These are phyloP conservation scores for Teratosphaeria zuluensis DNA, from an alignment of 2,329 filamentous ascomycete genomes.

Conservation along the genomic window DNA sequence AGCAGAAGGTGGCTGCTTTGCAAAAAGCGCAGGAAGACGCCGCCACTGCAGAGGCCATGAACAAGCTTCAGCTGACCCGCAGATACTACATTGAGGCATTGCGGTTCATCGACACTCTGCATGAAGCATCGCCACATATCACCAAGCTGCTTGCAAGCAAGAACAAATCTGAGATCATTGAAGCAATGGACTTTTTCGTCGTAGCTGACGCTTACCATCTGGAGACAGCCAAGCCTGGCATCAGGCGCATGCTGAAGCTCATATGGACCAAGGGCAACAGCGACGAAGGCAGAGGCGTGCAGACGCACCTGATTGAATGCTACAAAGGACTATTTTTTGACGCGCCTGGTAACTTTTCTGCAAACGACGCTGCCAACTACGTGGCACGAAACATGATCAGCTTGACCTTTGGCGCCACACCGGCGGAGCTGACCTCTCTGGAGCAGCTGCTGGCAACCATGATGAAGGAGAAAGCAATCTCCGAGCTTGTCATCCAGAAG, in stretches of 20 bases:
- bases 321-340: slow-evolving; percentile 96
- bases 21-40: slow-evolving; percentile 78
- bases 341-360: slow-evolving; percentile 75
- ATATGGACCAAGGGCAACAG: slow-evolving; percentile 99
- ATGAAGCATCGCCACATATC: slow-evolving; percentile 69
- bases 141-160: slow-evolving; percentile 83
- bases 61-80: slow-evolving; percentile 75
- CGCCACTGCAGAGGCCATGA: slow-evolving; percentile 78
- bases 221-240: slow-evolving; percentile 83
- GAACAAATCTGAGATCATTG: slow-evolving; percentile 97
- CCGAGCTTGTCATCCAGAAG: slow-evolving; percentile 78
- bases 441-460: slow-evolving; percentile 93
- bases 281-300: slow-evolving; percentile 96
- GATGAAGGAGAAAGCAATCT: slow-evolving; percentile 87
- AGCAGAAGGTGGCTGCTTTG: slow-evolving; percentile 62
- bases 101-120: slow-evolving; percentile 84
- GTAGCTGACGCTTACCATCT: slow-evolving; percentile 93
- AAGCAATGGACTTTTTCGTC: slow-evolving; percentile 98
- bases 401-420: slow-evolving; percentile 88
- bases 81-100: slow-evolving; percentile 91
- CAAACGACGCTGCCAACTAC: slow-evolving; percentile 89
- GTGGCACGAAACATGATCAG: slow-evolving; percentile 98
- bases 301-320: slow-evolving; percentile 91
- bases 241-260: slow-evolving; percentile 86
- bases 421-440: slow-evolving; percentile 86